phyloP scores from a whole-genome alignment of 2,329 filamentous ascomycete species.

The Ampelomyces quisqualis region DNA sequence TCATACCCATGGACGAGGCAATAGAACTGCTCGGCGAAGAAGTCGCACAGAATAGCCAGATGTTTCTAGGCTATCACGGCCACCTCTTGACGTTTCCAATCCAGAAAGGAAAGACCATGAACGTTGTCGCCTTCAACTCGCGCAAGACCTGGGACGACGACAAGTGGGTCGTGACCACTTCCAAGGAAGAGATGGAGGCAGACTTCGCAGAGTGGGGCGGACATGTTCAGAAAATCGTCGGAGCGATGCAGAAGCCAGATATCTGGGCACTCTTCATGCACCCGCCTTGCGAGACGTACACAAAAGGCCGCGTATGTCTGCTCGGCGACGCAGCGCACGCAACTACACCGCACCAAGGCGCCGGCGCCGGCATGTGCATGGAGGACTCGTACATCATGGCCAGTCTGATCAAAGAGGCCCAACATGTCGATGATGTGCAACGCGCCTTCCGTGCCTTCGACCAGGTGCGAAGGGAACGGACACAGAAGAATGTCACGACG shows the following conservation, averaged over 20 bases:
- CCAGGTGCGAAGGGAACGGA: conserved; percentile 29
- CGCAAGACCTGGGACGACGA: conserved; percentile 36
- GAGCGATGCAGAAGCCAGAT: conserved; percentile 52
- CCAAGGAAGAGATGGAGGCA: conserved; percentile 36
- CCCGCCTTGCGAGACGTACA: conserved; percentile 50
- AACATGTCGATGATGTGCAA: conserved; percentile 32
- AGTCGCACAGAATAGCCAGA: conserved; percentile 54
- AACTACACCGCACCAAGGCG: conserved; percentile 56
- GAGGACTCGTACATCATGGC: conserved; percentile 52
- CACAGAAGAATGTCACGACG: conserved; percentile 31
- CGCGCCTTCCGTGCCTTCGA: conserved; percentile 37
- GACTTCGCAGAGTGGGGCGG: conserved; percentile 36
- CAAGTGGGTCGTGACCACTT: conserved; percentile 38
- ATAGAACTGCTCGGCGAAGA: conserved; percentile 53
- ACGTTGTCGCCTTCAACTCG: conserved; percentile 47
- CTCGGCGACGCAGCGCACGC: conserved; percentile 61
- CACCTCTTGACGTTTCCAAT: conserved; percentile 66
- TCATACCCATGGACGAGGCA: conserved; percentile 62
- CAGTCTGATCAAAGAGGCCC: conserved; percentile 31
- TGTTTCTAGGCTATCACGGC: conserved; percentile 60
- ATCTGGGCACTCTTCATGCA: conserved; percentile 61
- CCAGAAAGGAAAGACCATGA: conserved; percentile 58
- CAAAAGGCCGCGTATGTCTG: conserved; percentile 49
- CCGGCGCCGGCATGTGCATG: conserved; percentile 58
- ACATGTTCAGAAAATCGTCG: conserved; percentile 33